phyloP scores from a whole-genome alignment of 176 grass and related monocot genomes.

The sorghum (Sorghum bicolor) region DNA sequence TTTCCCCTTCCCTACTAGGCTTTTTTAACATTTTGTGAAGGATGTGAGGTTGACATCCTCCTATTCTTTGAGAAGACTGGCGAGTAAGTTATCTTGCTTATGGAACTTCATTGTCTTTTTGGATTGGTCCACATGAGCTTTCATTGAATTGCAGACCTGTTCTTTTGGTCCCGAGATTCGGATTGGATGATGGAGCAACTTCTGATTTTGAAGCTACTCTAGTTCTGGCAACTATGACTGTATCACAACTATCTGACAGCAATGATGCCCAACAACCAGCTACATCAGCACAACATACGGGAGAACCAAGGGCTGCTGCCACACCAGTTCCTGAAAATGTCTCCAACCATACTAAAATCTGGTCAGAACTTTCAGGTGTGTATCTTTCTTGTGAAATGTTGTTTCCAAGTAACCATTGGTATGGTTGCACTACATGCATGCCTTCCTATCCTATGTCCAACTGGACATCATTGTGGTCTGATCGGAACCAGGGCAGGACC shows the following conservation, averaged over 20 bases:
- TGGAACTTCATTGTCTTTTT: constrained; percentile 10
- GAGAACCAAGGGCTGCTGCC: constrained; percentile 50
- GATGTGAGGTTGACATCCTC: constrained; percentile 83
- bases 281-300: constrained; percentile 37
- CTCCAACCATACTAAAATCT: constrained; percentile 85
- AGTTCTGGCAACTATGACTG: constrained; percentile 85
- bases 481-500: neutral
- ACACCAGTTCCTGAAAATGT: constrained; percentile 50
- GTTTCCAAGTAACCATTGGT: neutral
- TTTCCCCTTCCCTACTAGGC: constrained; percentile 47
- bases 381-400: constrained; percentile 35
- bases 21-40: constrained; percentile 91
- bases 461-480: constrained; percentile 27
- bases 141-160: constrained; percentile 55
- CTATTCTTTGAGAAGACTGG: constrained; percentile 88
- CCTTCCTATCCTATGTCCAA: neutral
- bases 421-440: constrained; percentile 23
- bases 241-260: constrained; percentile 61
- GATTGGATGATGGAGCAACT: constrained; percentile 61
- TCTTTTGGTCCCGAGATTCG: constrained; percentile 75
- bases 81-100: constrained; percentile 54
- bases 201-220: constrained; percentile 80
- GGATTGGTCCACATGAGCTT: constrained; percentile 12
- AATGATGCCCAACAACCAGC: constrained; percentile 40
- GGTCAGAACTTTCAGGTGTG: constrained; percentile 89